Base-by-base conservation (phyloP, 495 filamentous ascomycete genomes). In the Trypethelium eluteriae region DNA sequence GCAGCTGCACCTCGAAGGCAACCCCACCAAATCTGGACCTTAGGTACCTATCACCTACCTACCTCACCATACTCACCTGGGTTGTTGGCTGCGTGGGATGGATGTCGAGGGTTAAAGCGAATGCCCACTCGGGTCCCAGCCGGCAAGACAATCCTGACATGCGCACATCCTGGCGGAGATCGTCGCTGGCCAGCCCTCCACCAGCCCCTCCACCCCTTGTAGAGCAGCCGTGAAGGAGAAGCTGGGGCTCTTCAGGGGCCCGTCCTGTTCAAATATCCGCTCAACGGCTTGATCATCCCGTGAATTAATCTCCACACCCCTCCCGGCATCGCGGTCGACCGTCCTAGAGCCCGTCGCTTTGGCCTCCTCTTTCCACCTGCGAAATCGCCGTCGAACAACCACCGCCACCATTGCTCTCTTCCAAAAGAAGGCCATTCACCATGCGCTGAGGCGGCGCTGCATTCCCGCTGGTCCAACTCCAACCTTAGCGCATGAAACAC, bases 401-500 rank as follows among this genome's bases (percentile, higher is more conserved):
- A 14, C 14, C 41, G 41, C 41, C 41, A 44, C 41, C 41, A 14
- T 44, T 14, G 41, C 41, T 44, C 41, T 7, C 41, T 14, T 44
- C 41, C 25, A 25, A 44, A 14, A 44, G 41, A 7, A 7, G 41
- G 41, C 18, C 5, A 35, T n/a, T 32, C 53, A 59, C 1, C 4
- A 2, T 9, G 5, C 14, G 18, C 25, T 7, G 53, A 59, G 49
- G 49, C 49, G n/a, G 53, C 11, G 53, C 53, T 59, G 3, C 25
- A 18, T 32, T 59, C 53, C 53, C 36, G 3, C 14, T 9, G 5
- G 25, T 32, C 3, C 53, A 59, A 36, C 18, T 59, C 53, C 53
- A 59, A 36, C 53, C 0, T 36, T 59, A 59, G 53, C 53, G 53
- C 53, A 14, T 59, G 53, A 59, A 59, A 59, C 53, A 59, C 25